Evolutionary conservation across 2,329 filamentous ascomycete genomes (phyloP).

Genomic region (Magnaporthales sp.): DNA sequence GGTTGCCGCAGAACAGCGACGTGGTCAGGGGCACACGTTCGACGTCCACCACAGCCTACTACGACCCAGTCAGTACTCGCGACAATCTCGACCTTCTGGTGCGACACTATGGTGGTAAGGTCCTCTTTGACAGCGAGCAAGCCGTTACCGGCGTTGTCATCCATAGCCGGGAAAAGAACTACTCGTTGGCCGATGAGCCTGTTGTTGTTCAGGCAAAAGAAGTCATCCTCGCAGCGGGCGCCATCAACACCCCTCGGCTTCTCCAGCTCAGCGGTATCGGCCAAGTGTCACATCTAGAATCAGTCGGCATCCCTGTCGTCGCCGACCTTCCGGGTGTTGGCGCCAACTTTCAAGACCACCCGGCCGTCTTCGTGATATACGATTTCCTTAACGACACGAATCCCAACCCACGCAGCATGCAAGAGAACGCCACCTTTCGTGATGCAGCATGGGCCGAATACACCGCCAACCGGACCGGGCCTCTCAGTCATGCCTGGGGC

Average conservation of each 20-base stretch:
- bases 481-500: conserved; percentile 1
- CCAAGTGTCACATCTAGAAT: conserved; percentile 6
- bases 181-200: not conserved
- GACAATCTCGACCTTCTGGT: conserved; percentile 25
- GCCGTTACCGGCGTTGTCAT: conserved; percentile 4
- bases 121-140: not conserved
- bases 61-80: conserved; percentile 25
- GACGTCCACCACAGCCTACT: conserved; percentile 29
- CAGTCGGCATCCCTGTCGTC: conserved; percentile 8
- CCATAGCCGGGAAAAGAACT: not conserved
- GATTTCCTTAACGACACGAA: not conserved
- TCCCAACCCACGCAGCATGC: conserved; percentile 5
- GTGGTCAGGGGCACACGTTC: conserved; percentile 29
- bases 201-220: conserved; percentile 22
- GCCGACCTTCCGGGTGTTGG: conserved; percentile 13
- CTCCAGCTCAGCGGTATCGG: conserved; percentile 54
- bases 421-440: conserved; percentile 2
- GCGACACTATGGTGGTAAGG: conserved; percentile 1
- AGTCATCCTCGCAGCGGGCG: conserved; percentile 49
- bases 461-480: conserved; percentile 2
- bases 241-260: conserved; percentile 43
- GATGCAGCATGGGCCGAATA: conserved; percentile 3
- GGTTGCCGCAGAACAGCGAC: conserved; percentile 28
- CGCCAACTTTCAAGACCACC: conserved; percentile 11
- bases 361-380: conserved; percentile 1